Conservation (phyloP, 495 filamentous ascomycete species). For the Friedmanniomyces simplex region DNA sequence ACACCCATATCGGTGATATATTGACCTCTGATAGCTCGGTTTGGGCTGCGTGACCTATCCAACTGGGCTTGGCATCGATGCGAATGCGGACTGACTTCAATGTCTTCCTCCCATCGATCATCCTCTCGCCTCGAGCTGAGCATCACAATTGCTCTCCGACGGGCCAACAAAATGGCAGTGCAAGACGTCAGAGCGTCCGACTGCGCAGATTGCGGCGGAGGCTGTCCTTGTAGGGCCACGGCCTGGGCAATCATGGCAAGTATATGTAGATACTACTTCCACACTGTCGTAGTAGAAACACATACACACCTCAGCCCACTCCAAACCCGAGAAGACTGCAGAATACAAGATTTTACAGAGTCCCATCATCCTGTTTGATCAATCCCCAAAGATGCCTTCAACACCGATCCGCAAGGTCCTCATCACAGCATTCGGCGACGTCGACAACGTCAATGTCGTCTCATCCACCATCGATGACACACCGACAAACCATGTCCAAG, state of each 20-base stretch:
- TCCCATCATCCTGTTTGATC: not conserved
- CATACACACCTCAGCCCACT: not conserved
- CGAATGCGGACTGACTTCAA: not conserved
- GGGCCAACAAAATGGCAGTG: not conserved
- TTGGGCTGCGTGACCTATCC: too few relatives aligned
- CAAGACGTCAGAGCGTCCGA: not conserved
- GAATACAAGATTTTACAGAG: too few relatives aligned
- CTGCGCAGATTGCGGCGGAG: not conserved
- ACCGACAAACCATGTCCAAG: conserved; percentile 29
- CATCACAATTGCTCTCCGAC: too few relatives aligned
- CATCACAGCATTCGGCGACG: conserved; percentile 31
- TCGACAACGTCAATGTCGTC: conserved; percentile 27
- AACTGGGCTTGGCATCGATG: not conserved
- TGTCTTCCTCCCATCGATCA: not conserved
- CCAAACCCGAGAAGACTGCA: not conserved
- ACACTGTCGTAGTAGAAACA: not conserved
- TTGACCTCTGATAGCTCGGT: too few relatives aligned
- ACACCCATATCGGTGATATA: too few relatives aligned
- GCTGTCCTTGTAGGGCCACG: too few relatives aligned
- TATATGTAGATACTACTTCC: not conserved
- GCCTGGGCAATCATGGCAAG: not conserved
- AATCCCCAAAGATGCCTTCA: conserved; percentile 10
- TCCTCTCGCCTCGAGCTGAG: not conserved
- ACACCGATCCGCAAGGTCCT: conserved; percentile 34
- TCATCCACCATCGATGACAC: conserved; percentile 26